Evolutionary conservation across 169 alveolate genomes (phyloP).

Genomic region (Plasmodium adleri): DNA sequence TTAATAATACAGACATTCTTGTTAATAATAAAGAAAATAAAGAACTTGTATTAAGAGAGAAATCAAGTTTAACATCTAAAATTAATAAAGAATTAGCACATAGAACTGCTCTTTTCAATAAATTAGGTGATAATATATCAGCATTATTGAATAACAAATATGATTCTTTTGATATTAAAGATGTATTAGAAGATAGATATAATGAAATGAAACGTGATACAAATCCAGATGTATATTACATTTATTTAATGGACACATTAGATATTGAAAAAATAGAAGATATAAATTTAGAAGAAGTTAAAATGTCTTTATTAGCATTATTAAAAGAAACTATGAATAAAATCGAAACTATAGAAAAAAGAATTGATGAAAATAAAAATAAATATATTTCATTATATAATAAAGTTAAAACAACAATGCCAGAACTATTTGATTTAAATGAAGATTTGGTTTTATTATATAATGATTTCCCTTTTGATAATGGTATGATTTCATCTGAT

Average conservation of each 20-base stretch:
- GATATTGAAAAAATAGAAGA: not conserved
- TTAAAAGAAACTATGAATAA: conserved; percentile 15
- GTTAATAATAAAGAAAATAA: conserved; percentile 19
- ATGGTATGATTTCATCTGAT: conserved; percentile 36
- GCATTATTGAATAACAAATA: not conserved
- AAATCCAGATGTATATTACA: conserved; percentile 8
- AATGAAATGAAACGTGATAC: conserved; percentile 25
- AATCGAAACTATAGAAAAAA: conserved; percentile 4
- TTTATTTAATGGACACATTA: conserved; percentile 6
- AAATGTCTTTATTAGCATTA: not conserved
- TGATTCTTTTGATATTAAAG: conserved; percentile 20
- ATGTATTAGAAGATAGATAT: conserved; percentile 39
- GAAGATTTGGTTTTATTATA: conserved; percentile 16
- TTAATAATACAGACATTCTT: not conserved
- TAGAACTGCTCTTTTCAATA: conserved; percentile 7
- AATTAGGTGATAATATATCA: conserved; percentile 11
- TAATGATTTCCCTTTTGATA: conserved; percentile 31
- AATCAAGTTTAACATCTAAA: not conserved
- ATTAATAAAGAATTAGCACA: conserved; percentile 4
- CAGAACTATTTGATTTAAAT: conserved; percentile 9
- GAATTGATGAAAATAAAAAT: not conserved
- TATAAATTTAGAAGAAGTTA: not conserved
- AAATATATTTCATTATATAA: conserved; percentile 4
- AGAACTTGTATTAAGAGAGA: conserved; percentile 1
- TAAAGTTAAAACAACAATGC: not conserved